Evolutionary conservation across 148 eudicot genomes (phyloP).

Genomic region (Bassia scoparia): DNA sequence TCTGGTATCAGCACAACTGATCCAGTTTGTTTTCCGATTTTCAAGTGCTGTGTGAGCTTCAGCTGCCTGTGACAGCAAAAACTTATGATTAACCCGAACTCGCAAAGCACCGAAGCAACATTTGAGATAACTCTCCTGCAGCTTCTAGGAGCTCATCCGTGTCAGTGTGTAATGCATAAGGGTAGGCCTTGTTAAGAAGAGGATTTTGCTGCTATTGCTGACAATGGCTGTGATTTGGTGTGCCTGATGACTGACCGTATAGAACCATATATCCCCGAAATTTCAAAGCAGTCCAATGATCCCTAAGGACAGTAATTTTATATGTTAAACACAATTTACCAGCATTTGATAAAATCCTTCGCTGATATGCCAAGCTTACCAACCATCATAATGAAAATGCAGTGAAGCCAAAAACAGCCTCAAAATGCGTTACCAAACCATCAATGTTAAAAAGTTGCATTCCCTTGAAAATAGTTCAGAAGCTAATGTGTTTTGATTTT

Average conservation of each 20-base stretch:
- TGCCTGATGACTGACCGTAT: conserved; percentile 73
- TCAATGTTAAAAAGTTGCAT: too few relatives aligned
- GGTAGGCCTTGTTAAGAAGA: conserved; percentile 63
- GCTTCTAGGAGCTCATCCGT: conserved; percentile 68
- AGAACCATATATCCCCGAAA: conserved; percentile 65
- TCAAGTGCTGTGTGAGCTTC: conserved; percentile 84
- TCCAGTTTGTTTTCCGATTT: conserved; percentile 62
- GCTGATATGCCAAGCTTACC: background rate
- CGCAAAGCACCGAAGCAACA: conserved; percentile 51
- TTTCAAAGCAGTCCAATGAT: conserved; percentile 74
- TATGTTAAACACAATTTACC: background rate
- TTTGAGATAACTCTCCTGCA: conserved; percentile 67
- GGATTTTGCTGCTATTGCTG: conserved; percentile 65
- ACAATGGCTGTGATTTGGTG: conserved; percentile 65
- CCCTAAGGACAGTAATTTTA: conserved; percentile 40
- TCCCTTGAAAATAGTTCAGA: too few relatives aligned
- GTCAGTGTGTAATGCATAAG: conserved; percentile 51
- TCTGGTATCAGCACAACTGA: conserved; percentile 82
- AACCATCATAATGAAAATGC: background rate
- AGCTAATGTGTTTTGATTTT: too few relatives aligned
- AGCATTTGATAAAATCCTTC: background rate
- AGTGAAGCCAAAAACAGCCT: too few relatives aligned
- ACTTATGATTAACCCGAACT: conserved; percentile 72
- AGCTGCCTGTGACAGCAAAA: conserved; percentile 73
- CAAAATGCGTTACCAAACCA: too few relatives aligned